phyloP scores from a whole-genome alignment of 805 yeast species.

The Grigorovia jiainica region DNA sequence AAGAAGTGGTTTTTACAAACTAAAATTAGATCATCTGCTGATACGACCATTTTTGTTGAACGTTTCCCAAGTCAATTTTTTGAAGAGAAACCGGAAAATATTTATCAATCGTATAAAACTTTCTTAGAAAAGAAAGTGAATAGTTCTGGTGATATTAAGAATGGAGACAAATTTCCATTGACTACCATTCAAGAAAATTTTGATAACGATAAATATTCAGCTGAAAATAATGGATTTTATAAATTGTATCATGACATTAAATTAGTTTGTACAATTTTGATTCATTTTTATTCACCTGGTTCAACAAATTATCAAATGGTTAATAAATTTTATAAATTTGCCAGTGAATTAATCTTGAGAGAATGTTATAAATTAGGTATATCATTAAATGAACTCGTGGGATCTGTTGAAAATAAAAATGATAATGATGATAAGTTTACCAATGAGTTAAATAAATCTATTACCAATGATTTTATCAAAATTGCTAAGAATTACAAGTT shows the following conservation, averaged over 20 bases:
- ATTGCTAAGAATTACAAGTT: slow-evolving; percentile 44
- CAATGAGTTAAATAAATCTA: slow-evolving; percentile 29
- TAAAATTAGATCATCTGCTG: slow-evolving; percentile 16
- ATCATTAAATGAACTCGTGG: slow-evolving; percentile 12
- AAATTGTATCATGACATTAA: slow-evolving; percentile 59
- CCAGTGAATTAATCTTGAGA: slow-evolving; percentile 53
- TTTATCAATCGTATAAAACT: slow-evolving; percentile 35
- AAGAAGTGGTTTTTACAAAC: too few species aligned
- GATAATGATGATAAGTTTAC: slow-evolving; percentile 10
- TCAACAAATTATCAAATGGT: slow-evolving; percentile 39
- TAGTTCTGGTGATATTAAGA: slow-evolving; percentile 13
- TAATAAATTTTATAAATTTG: slow-evolving; percentile 54
- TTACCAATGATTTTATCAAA: slow-evolving; percentile 50
- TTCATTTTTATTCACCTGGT: slow-evolving; percentile 42
- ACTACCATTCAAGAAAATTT: slow-evolving; percentile 39
- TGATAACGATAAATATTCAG: slow-evolving; percentile 31
- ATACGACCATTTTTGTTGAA: slow-evolving; percentile 26
- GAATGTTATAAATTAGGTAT: slow-evolving; percentile 44
- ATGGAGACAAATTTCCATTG: slow-evolving; percentile 17
- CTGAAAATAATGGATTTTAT: slow-evolving; percentile 36
- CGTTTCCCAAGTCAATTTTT: slow-evolving; percentile 38
- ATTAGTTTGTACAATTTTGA: slow-evolving; percentile 40
- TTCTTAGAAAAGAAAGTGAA: slow-evolving; percentile 26
- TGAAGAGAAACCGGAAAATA: slow-evolving; percentile 36
- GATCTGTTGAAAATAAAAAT: slow-evolving; percentile 1